Conservation (phyloP, 2,329 filamentous ascomycete species). For the Fonsecaea pedrosoi region DNA sequence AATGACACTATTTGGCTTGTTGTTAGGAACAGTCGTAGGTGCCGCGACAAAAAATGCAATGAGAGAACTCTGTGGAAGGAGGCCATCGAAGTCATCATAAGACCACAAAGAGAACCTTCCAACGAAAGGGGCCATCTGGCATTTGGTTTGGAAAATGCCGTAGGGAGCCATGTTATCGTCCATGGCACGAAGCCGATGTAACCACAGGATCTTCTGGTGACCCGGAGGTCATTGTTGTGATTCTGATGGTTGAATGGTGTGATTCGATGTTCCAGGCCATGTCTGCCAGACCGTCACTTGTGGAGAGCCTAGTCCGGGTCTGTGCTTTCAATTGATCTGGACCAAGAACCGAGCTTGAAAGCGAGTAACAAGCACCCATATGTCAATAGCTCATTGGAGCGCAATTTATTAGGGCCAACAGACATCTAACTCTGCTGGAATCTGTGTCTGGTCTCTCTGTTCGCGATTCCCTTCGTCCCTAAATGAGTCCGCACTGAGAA, state of each 20-base stretch:
- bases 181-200: background rate
- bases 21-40: background rate
- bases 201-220: background rate
- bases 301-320: background rate
- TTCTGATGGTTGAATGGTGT: background rate
- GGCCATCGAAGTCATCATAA: background rate
- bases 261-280: background rate
- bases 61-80: background rate
- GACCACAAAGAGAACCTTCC: too few species aligned
- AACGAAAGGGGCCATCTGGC: background rate
- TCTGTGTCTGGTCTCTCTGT: background rate
- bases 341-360: background rate
- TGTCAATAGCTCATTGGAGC: background rate
- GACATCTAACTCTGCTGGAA: background rate
- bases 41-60: background rate
- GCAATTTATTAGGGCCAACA: background rate
- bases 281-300: background rate
- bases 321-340: background rate
- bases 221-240: background rate
- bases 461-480: background rate
- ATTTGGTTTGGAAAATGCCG: background rate
- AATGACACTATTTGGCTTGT: background rate
- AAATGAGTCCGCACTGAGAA: background rate
- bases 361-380: background rate
- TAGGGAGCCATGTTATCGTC: background rate